Base-by-base conservation (phyloP, 169 alveolate genomes). In the Eimeria acervulina region DNA sequence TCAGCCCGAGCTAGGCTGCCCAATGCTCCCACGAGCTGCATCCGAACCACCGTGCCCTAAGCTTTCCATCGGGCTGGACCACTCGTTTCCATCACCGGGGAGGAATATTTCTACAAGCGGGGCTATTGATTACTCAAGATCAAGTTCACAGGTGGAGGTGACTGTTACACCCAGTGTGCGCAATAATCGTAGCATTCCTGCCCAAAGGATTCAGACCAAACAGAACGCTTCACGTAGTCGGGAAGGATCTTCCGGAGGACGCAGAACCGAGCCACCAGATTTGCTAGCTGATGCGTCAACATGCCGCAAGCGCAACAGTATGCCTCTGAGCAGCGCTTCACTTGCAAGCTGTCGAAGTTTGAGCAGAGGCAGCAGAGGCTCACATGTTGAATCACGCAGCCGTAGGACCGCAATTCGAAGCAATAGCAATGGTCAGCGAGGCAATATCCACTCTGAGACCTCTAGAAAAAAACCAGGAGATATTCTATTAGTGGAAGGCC, bases 11-110 rank as follows among this genome's bases (percentile, higher is more conserved):
- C 15, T 47, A n/a, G 81, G 38, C 19, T 61, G 83, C 12, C 92
- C 70, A 59, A 40, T 36, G 36, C 63, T 61, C 38, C 94, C 94
- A 26, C 59, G 44, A 63, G 81, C 66, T 40, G n/a, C 28, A 59
- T 40, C 83, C 4, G 66, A 33, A n/a, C 40, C n/a, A 26, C 6
- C 83, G 51, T 87, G 51, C 63, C 55, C 51, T 13, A 87, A 61
- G 61, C 47, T 74, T 38, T 61, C 81, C 33, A 44, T 74, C 26
- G 81, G 70, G 51, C 68, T 87, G 66, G 70, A 51, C 47, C 74
- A 38, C 36, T 55, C 70, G 59, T n/a, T 84, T 59, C 92, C 55
- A 2, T 84, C 74, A 36, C 92, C 92, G 21, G 74, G 38, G 23
- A 26, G 28, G 12, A n/a, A 28, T 7, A 28, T 47, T 42, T 28